Percentiles rank a stretch among this genome's conserved stretches.
phyloP scores from a whole-genome alignment of 352 stramenopile species.

The Thraustotheca clavata region DNA sequence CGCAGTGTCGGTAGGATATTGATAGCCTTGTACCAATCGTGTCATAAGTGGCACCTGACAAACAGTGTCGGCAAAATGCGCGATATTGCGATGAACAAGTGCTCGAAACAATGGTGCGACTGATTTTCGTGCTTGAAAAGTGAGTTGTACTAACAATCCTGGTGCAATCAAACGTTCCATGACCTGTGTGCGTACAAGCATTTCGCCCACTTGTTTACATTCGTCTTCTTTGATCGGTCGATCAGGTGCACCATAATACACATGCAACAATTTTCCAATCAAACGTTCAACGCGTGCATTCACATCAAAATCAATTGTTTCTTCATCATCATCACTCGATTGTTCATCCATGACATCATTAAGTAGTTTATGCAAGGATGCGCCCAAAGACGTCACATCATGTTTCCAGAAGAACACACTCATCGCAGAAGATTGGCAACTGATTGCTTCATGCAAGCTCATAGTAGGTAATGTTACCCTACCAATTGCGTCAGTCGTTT shows the following conservation, averaged over 20 bases:
- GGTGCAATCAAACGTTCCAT: constrained; percentile 65
- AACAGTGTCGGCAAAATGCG: constrained; percentile 52
- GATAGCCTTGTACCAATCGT: constrained; percentile 64
- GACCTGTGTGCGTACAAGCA: constrained; percentile 60
- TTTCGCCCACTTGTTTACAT: constrained; percentile 39
- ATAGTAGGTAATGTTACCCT: constrained; percentile 7
- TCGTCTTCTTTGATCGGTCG: constrained; percentile 9
- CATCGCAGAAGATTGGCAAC: neutral
- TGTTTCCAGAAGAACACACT: constrained; percentile 22
- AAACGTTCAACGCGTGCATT: constrained; percentile 7
- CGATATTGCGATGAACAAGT: constrained; percentile 62
- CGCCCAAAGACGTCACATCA: neutral
- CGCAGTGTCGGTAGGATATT: constrained; percentile 50
- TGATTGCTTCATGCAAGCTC: neutral
- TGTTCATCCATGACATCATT: constrained; percentile 8
- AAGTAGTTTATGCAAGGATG: constrained; percentile 14
- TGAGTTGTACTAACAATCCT: constrained; percentile 58
- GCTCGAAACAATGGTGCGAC: constrained; percentile 66
- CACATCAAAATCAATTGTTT: neutral
- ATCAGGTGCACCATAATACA: constrained; percentile 9
- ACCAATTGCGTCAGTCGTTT: neutral
- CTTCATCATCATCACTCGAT: neutral
- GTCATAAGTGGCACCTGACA: constrained; percentile 54
- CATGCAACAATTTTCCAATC: constrained; percentile 1
- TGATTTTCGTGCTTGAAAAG: constrained; percentile 79